Evolutionary conservation across 2,329 filamentous ascomycete genomes (phyloP), one percentile per base, ranked within the genome.

Genomic region (Botryotinia calthae): DNA sequence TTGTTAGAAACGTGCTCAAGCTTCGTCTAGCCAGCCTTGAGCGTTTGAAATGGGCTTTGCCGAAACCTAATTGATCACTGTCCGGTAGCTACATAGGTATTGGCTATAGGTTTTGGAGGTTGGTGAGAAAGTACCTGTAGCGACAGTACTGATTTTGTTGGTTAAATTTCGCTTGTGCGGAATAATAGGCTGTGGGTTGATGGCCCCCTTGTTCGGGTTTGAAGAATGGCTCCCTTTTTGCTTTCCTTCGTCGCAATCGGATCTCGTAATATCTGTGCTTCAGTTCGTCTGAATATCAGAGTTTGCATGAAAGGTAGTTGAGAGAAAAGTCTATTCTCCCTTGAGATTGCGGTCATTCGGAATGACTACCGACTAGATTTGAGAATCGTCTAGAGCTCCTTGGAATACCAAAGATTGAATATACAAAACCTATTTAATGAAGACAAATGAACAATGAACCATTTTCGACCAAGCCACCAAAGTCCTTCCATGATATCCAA

Each of bases 11-110:
- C 59, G 37, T 71, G 70, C 61, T 71, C 34, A 58, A 71, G 70
- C 63, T 64, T 54, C 61, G 56, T 42, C 34, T 65, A 72, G 70
- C 74, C 73, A 71, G 71, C 75, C 70, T 67, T 73, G 34, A 54
- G 40, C 63, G 63, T 66, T 67, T 34, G 54, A 54, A 22, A 66
- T 66, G 31, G 44, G 28, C 16, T 54, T 54, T 67, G 20, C 64
- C 64, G 64, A 67, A 67, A 42, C 22, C 64, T 28, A 66, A 40
- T 40, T n/a, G 63, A 37, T 66, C 16, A 37, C 28, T 37, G 25
- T 37, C 16, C 22, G 25, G n/a, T 28, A 22, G 42, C 18, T 31
- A 64, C n/a, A 31, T 65, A 22, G 42, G 22, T 65, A 25, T 66
- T 37, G 31, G 12, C 34, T 16, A 37, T n/a, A 7, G 31, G 25